These are phyloP conservation scores for Dioscorea zingiberensis DNA, from an alignment of 106 monocot genomes.

Conservation along the genomic window DNA sequence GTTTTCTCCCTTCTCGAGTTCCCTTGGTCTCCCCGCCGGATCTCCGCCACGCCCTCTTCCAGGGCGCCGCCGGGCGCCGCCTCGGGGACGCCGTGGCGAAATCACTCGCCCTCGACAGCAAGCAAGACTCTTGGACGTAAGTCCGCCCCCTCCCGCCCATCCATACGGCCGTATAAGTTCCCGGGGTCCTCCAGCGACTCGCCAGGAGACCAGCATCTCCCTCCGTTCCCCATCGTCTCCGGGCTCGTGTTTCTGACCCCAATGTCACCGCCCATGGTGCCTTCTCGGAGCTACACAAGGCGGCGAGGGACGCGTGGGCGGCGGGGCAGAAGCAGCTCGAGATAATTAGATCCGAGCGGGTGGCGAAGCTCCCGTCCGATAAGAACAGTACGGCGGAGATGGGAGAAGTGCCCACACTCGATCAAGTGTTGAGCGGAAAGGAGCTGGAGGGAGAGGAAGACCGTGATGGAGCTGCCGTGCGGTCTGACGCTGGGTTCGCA, in stretches of 20 bases:
- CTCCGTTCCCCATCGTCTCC: slow-evolving; percentile 18
- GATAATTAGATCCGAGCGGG: slow-evolving; percentile 20
- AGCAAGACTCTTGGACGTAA: slow-evolving; percentile 4
- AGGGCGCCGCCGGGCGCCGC: not conserved
- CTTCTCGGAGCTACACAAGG: slow-evolving; percentile 52
- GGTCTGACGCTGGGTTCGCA: slow-evolving; percentile 89
- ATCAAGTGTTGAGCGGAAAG: slow-evolving; percentile 43
- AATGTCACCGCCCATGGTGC: slow-evolving; percentile 3
- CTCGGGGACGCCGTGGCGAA: not conserved
- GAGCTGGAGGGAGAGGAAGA: slow-evolving; percentile 39
- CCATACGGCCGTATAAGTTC: slow-evolving; percentile 9
- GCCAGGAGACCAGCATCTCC: not conserved
- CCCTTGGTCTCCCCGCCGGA: slow-evolving; percentile 6
- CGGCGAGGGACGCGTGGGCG: slow-evolving; percentile 47
- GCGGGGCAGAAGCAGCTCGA: slow-evolving; percentile 30
- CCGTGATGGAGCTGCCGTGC: slow-evolving; percentile 68
- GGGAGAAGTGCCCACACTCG: slow-evolving; percentile 64
- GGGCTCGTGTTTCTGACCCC: slow-evolving; percentile 19
- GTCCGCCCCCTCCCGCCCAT: slow-evolving; percentile 19
- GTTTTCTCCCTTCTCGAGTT: slow-evolving; percentile 20
- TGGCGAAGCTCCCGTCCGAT: not conserved
- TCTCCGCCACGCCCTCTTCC: not conserved
- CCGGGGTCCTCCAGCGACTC: not conserved
- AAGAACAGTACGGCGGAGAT: slow-evolving; percentile 15
- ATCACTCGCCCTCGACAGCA: slow-evolving; percentile 11